Evolutionary conservation across 352 stramenopile genomes (phyloP).

Genomic region (Phytophthora parvispora): DNA sequence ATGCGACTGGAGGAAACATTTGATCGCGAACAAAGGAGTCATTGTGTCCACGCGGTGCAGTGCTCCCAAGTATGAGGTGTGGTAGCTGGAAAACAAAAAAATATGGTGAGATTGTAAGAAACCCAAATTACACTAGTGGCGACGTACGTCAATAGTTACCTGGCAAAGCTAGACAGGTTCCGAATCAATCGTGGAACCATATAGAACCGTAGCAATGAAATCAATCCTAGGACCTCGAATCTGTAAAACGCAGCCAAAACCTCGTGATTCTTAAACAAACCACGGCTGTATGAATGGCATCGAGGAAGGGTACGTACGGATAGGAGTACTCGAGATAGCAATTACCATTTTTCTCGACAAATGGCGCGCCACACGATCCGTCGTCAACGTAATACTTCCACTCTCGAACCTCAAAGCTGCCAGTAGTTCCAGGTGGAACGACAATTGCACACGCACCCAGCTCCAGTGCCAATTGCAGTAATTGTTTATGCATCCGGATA

Average conservation of each 20-base stretch:
- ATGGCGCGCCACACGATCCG: constrained; percentile 43
- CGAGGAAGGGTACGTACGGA: constrained; percentile 46
- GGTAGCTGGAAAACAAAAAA: constrained; percentile 57
- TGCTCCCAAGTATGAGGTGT: constrained; percentile 76
- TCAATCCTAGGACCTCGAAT: constrained; percentile 72
- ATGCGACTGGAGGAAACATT: constrained; percentile 79
- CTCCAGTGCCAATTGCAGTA: constrained; percentile 57
- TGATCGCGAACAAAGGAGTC: constrained; percentile 84
- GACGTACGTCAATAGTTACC: constrained; percentile 35
- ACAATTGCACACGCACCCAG: constrained; percentile 59
- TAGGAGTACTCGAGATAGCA: constrained; percentile 84
- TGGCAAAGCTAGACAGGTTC: constrained; percentile 82
- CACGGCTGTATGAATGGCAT: neutral
- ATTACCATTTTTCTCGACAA: constrained; percentile 37
- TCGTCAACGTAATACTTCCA: constrained; percentile 74
- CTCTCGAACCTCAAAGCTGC: constrained; percentile 66
- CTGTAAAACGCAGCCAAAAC: constrained; percentile 25
- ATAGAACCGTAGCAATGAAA: constrained; percentile 78
- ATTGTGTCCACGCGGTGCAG: constrained; percentile 84
- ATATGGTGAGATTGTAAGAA: no score
- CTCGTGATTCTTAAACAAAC: neutral
- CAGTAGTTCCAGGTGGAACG: constrained; percentile 61
- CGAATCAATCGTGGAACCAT: constrained; percentile 81
- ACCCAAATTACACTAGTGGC: no score
- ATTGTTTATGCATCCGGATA: constrained; percentile 53